Evolutionary conservation across 1,284 basidiomycete genomes (phyloP), one percentile per base, ranked within the genome.

Genomic region (Singerocomus inundabilis): DNA sequence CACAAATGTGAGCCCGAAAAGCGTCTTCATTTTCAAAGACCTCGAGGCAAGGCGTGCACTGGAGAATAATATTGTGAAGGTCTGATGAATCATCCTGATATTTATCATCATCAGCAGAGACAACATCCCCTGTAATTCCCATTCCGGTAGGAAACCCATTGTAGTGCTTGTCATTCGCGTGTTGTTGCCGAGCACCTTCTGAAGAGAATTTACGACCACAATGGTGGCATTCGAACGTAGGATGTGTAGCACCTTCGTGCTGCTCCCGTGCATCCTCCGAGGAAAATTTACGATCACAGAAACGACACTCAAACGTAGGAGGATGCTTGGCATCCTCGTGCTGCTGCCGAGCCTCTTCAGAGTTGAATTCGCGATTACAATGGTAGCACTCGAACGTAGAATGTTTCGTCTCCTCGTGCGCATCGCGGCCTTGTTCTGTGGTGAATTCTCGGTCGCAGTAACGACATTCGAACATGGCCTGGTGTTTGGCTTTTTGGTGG

Each of bases 1-100:
- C 33, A 39, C 66, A 67, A 33, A 45, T 30, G 26, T 64, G 66
- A 32, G 38, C 9, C 28, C 12, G 56, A 34, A 49, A 42, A 1
- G 41, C 45, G 9, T 45, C 44, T 31, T 49, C 50, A 0, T 40
- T 53, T 21, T 55, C 51, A 43, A 67, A 67, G 24, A 45, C 4
- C n/a, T 13, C 24, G 12, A 54, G 12, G 42, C 66, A 64, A 13
- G 51, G 46, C 10, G 38, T 44, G 35, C 66, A 64, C 5, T 30
- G 50, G 24, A 49, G 57, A 8, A n/a, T 7, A 5, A 28, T 21
- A 7, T 36, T 26, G 5, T 13, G 16, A 31, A 12, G 13, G 18
- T 21, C 37, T 18, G 15, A 18, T 18, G 52, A 32, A 26, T 43
- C 29, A 39, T 47, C 35, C 29, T 38, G 40, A 16, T 13, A n/a